Percentiles rank a stretch among this genome's conserved stretches.
These are phyloP conservation scores for Geranomyces variabilis DNA, from an alignment of 192 early-diverging fungal genomes.

Conservation along the genomic window DNA sequence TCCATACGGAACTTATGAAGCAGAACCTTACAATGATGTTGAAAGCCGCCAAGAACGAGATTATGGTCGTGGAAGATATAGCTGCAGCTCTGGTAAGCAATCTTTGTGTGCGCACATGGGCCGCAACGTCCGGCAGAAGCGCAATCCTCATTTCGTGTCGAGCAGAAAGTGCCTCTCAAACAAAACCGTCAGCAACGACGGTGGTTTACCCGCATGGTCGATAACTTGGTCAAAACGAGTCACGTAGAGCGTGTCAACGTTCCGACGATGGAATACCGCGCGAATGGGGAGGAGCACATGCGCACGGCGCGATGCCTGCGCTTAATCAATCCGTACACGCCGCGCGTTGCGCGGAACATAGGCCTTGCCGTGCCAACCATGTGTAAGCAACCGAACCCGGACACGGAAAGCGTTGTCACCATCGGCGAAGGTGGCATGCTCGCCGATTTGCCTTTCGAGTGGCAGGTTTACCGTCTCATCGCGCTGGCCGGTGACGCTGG, in stretches of 20 bases:
- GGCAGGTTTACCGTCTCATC: slow-evolving; percentile 66
- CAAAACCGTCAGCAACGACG: slow-evolving; percentile 37
- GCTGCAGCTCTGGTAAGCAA: slow-evolving; percentile 55
- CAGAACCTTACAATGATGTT: slow-evolving; percentile 59
- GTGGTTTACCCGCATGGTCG: slow-evolving; percentile 65
- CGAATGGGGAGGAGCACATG: slow-evolving; percentile 1
- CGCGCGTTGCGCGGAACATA: not conserved
- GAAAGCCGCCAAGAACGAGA: slow-evolving; percentile 48
- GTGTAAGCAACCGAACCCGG: slow-evolving; percentile 14
- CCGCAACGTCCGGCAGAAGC: not conserved
- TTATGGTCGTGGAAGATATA: slow-evolving; percentile 60
- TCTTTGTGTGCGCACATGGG: not conserved
- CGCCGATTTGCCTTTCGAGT: slow-evolving; percentile 62
- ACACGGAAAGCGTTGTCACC: slow-evolving; percentile 39
- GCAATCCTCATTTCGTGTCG: not conserved
- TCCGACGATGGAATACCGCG: not conserved
- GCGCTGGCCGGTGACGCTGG: slow-evolving; percentile 52
- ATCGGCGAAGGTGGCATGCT: slow-evolving; percentile 55
- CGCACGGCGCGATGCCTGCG: slow-evolving; percentile 50
- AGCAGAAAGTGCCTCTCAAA: slow-evolving; percentile 16
- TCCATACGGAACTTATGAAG: slow-evolving; percentile 60
- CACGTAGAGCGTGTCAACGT: slow-evolving; percentile 56
- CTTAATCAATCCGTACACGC: slow-evolving; percentile 47
- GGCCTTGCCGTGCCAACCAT: not conserved
- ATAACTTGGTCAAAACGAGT: slow-evolving; percentile 46